A percentile compares a stretch with the other conserved stretches of the same genome.
Conservation (phyloP, 1,284 basidiomycete species). For the Laetiporus sulphureus region DNA sequence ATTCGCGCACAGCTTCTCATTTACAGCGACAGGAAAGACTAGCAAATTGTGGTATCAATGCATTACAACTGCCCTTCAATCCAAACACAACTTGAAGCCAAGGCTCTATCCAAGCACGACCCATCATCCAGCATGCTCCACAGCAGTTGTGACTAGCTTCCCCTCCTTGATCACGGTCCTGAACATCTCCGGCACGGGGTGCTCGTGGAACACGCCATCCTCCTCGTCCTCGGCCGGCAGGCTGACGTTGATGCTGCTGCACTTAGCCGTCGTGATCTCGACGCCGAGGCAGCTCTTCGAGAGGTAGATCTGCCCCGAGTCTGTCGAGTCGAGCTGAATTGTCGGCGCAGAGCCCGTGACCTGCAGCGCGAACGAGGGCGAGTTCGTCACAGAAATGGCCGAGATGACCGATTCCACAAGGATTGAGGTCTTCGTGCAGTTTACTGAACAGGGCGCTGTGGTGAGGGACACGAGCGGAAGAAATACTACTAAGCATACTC, state of each 20-base stretch:
- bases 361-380: slow-evolving; percentile 91
- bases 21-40: no score
- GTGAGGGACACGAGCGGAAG: not conserved
- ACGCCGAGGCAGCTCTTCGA: slow-evolving; percentile 74
- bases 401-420: slow-evolving; percentile 92
- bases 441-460: slow-evolving; percentile 44
- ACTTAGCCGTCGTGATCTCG: slow-evolving; percentile 95
- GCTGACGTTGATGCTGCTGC: slow-evolving; percentile 90
- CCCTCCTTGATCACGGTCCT: slow-evolving; percentile 79
- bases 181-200: slow-evolving; percentile 94
- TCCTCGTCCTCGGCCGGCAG: slow-evolving; percentile 85
- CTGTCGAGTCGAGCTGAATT: slow-evolving; percentile 90
- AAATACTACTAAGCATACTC: slow-evolving; percentile 42
- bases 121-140: slow-evolving; percentile 80
- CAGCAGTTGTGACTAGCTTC: slow-evolving; percentile 82
- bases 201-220: slow-evolving; percentile 89
- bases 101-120: no score
- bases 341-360: slow-evolving; percentile 89
- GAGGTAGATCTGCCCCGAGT: slow-evolving; percentile 93
- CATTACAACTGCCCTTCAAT: no score
- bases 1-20: no score
- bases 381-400: slow-evolving; percentile 81
- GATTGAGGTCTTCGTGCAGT: slow-evolving; percentile 86
- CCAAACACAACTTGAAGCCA: no score
- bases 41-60: no score